These are phyloP conservation scores for Plantago lanceolata DNA, from an alignment of 305 asterid species.

Conservation along the genomic window DNA sequence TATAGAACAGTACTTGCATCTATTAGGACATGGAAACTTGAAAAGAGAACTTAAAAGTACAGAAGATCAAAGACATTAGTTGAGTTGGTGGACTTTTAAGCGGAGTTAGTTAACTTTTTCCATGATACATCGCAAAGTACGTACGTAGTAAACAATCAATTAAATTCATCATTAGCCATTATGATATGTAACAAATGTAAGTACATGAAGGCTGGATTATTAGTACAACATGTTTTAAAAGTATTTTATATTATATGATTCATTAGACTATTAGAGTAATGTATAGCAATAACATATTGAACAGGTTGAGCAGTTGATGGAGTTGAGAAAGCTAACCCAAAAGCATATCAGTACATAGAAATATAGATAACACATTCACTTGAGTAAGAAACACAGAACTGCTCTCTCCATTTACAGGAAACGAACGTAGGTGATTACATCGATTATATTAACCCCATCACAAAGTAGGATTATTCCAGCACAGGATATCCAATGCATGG, in stretches of 20 bases:
- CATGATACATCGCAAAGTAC: background rate
- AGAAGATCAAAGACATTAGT: background rate
- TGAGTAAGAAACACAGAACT: background rate
- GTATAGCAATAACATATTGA: background rate
- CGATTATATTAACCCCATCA: too few relatives aligned
- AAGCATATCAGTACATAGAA: too few relatives aligned
- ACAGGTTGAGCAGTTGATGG: background rate
- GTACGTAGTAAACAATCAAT: too few relatives aligned
- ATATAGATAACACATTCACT: background rate
- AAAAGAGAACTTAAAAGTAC: background rate
- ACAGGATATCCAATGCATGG: background rate
- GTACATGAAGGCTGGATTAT: background rate
- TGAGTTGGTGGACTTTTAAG: constrained; percentile 48
- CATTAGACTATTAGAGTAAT: background rate
- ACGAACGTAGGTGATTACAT: background rate
- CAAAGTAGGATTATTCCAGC: background rate
- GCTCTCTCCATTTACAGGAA: background rate
- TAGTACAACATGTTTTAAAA: too few relatives aligned
- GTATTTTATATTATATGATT: background rate
- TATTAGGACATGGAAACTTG: background rate
- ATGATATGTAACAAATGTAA: too few relatives aligned
- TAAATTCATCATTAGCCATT: background rate
- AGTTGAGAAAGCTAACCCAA: background rate
- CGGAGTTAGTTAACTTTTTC: constrained; percentile 27
- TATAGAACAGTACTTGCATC: constrained; percentile 30